Conservation (phyloP, 805 yeast genomes). For the Debaryomyces castellii region DNA sequence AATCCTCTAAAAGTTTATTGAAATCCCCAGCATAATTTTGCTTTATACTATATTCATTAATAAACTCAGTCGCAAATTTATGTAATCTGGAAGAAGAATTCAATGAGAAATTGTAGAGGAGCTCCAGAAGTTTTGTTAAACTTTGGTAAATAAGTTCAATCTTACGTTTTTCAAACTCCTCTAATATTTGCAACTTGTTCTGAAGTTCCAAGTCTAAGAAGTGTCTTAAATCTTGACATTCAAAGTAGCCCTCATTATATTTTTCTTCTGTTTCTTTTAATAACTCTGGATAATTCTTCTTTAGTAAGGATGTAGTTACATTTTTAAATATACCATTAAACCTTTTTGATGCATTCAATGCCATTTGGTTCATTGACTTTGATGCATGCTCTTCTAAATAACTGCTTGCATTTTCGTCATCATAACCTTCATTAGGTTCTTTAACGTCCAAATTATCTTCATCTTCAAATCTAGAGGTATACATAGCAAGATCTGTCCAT, state of each 20-base stretch:
- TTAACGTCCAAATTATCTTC: not conserved
- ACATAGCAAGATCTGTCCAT: conserved; percentile 36
- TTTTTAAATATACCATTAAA: conserved; percentile 33
- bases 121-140: conserved; percentile 32
- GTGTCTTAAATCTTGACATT: conserved; percentile 30
- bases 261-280: conserved; percentile 26
- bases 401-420: not conserved
- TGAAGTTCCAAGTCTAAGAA: conserved; percentile 29
- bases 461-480: conserved; percentile 11
- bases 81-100: conserved; percentile 23
- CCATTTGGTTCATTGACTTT: conserved; percentile 19
- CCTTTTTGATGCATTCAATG: conserved; percentile 24
- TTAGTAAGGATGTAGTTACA: conserved; percentile 29
- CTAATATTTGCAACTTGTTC: conserved; percentile 20
- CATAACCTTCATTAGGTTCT: conserved; percentile 5
- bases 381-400: not conserved
- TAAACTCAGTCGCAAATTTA: conserved; percentile 19
- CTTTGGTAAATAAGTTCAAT: conserved; percentile 33
- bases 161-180: conserved; percentile 34
- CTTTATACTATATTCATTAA: conserved; percentile 16
- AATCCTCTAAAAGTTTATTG: conserved; percentile 18
- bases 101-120: conserved; percentile 27
- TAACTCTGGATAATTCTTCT: conserved; percentile 27
- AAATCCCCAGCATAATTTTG: conserved; percentile 24
- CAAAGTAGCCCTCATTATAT: conserved; percentile 34